phyloP scores from a whole-genome alignment of 2,329 filamentous ascomycete species.

The Bipolaris sorokiniana region DNA sequence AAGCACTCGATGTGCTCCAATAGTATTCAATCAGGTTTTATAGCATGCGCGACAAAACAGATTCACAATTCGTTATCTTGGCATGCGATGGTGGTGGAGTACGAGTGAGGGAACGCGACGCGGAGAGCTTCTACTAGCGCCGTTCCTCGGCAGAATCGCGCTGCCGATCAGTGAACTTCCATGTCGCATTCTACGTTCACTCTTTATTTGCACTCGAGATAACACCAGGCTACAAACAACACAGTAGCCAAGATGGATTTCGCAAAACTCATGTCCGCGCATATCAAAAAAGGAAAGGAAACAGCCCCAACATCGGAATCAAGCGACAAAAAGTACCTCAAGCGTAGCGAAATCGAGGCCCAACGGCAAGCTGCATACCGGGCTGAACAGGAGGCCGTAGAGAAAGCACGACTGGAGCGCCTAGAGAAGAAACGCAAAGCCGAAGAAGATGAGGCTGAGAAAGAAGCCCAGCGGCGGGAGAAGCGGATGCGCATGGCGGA shows the following conservation, averaged over 20 bases:
- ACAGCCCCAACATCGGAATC: slow-evolving; percentile 44
- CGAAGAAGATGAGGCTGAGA: slow-evolving; percentile 81
- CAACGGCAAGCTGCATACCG: slow-evolving; percentile 79
- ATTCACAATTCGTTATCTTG: not conserved
- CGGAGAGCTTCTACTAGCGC: slow-evolving; percentile 31
- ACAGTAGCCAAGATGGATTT: slow-evolving; percentile 76
- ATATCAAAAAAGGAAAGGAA: slow-evolving; percentile 82
- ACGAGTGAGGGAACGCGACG: slow-evolving; percentile 20
- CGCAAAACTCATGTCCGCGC: slow-evolving; percentile 87
- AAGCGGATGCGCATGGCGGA: slow-evolving; percentile 83
- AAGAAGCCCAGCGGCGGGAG: slow-evolving; percentile 74
- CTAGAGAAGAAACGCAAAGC: slow-evolving; percentile 81
- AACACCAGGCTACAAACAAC: not conserved
- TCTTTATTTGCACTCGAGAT: not conserved
- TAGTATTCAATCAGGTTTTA: not conserved
- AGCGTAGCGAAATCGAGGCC: slow-evolving; percentile 84
- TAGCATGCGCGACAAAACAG: not conserved
- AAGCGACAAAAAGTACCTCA: slow-evolving; percentile 71
- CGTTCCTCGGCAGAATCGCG: slow-evolving; percentile 17
- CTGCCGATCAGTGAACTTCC: slow-evolving; percentile 12
- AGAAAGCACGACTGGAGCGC: slow-evolving; percentile 72
- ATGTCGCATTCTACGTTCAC: slow-evolving; percentile 7
- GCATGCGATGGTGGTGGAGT: not conserved
- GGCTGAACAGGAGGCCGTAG: slow-evolving; percentile 77
- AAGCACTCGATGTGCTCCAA: not conserved